phyloP scores from a whole-genome alignment of 306 rosid species.

The cucumber (Cucumis sativus) region DNA sequence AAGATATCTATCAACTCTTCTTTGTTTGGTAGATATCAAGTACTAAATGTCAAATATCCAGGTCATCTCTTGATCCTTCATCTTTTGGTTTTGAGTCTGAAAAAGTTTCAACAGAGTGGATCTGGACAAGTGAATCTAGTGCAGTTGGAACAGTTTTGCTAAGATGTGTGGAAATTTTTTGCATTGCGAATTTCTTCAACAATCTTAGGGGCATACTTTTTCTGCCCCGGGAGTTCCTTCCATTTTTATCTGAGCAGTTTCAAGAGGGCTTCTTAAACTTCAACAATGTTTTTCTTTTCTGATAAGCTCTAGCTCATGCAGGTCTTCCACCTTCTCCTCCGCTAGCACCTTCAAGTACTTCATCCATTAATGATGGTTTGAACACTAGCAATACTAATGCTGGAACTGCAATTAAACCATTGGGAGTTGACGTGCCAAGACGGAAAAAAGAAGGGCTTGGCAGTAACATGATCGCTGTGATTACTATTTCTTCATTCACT shows the following conservation, averaged over 20 bases:
- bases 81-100: background rate
- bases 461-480: constrained; percentile 33
- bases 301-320: constrained; percentile 21
- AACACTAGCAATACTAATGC: constrained; percentile 28
- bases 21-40: constrained; percentile 65
- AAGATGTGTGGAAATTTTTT: background rate
- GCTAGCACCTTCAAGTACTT: constrained; percentile 32
- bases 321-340: constrained; percentile 99
- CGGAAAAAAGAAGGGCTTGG: constrained; percentile 36
- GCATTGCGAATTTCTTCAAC: background rate
- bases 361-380: constrained; percentile 49
- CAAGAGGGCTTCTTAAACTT: background rate
- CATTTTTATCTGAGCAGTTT: background rate
- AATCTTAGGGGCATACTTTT: background rate
- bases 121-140: background rate
- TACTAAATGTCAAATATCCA: constrained; percentile 67
- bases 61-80: constrained; percentile 30
- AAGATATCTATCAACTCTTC: constrained; percentile 48
- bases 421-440: constrained; percentile 70
- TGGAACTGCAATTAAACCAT: constrained; percentile 60
- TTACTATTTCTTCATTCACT: constrained; percentile 57
- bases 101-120: background rate
- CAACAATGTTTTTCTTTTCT: constrained; percentile 12
- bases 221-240: background rate
- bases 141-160: background rate